phyloP scores from a whole-genome alignment of 768 basidiomycete species.

The Rhodotorula babjevae region DNA sequence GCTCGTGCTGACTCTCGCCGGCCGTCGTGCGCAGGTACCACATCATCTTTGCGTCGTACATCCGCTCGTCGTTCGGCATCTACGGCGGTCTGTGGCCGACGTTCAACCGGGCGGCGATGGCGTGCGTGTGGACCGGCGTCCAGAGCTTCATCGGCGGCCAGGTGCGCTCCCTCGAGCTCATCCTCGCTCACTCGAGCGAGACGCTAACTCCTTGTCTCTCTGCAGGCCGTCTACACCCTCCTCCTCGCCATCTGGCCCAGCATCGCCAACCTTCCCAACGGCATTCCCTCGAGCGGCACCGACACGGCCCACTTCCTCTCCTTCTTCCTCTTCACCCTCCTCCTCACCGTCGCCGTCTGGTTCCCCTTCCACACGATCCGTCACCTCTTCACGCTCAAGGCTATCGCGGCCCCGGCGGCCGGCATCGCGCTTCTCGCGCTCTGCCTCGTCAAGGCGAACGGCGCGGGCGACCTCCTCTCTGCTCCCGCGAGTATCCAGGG shows the following conservation, averaged over 20 bases:
- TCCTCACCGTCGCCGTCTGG: constrained; percentile 56
- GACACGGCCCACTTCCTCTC: constrained; percentile 69
- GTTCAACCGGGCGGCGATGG: constrained; percentile 40
- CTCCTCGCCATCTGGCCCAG: constrained; percentile 72
- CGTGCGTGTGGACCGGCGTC: constrained; percentile 45
- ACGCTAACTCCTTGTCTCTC: no score
- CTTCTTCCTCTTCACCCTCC: constrained; percentile 82
- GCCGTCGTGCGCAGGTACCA: constrained; percentile 46
- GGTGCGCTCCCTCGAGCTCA: not conserved
- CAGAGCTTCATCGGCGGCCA: constrained; percentile 68
- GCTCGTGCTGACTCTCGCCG: constrained; percentile 38
- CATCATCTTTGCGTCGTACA: constrained; percentile 48
- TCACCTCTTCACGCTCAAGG: constrained; percentile 74
- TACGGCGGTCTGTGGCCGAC: constrained; percentile 53
- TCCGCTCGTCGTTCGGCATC: constrained; percentile 70
- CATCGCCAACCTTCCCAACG: constrained; percentile 52
- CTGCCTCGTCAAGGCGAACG: constrained; percentile 70
- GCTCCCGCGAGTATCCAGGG: constrained; percentile 64
- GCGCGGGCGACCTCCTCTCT: constrained; percentile 68
- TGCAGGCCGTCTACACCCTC: constrained; percentile 64
- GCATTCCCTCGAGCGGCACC: constrained; percentile 70
- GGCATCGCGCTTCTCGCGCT: constrained; percentile 67
- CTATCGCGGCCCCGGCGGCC: constrained; percentile 65
- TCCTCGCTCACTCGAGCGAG: no score
- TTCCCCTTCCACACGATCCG: constrained; percentile 76